phyloP scores from a whole-genome alignment of 139 green algal species.

The Micractinium conductrix region DNA sequence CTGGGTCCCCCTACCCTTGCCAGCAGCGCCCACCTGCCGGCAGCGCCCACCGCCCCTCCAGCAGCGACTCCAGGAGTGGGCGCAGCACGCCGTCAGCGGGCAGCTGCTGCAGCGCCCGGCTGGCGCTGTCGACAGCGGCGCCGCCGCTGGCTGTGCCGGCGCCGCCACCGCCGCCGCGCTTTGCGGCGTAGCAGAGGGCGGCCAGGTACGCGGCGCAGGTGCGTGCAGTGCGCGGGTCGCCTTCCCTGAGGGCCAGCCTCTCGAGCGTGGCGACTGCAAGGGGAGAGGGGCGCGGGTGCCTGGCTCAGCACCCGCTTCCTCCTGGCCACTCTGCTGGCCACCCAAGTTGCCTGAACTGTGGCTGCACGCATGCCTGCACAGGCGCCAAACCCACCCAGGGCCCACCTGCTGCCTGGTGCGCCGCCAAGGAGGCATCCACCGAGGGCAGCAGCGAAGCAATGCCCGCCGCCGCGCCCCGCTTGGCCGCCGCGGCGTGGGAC shows the following conservation, averaged over 20 bases:
- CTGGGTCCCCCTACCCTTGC: no score
- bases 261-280: slow-evolving; percentile 18
- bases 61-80: slow-evolving; percentile 25
- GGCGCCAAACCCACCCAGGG: no score
- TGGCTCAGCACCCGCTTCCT: no score
- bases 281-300: no score
- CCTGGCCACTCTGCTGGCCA: no score
- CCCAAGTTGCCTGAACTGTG: no score
- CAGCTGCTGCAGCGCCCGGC: slow-evolving; percentile 17
- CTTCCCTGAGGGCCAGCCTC: neutral
- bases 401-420: neutral
- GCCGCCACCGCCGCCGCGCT: neutral
- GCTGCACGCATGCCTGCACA: no score
- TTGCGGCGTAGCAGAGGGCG: slow-evolving; percentile 1
- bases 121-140: neutral
- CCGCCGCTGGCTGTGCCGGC: neutral
- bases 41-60: slow-evolving; percentile 19
- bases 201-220: slow-evolving; percentile 1
- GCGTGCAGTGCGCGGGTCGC: neutral
- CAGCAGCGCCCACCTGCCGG: neutral
- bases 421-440: neutral
- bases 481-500: neutral
- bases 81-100: slow-evolving; percentile 25
- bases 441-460: neutral
- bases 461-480: neutral